These are phyloP conservation scores for Hanseniaspora clermontiae DNA, from an alignment of 805 yeast species.

Conservation along the genomic window DNA sequence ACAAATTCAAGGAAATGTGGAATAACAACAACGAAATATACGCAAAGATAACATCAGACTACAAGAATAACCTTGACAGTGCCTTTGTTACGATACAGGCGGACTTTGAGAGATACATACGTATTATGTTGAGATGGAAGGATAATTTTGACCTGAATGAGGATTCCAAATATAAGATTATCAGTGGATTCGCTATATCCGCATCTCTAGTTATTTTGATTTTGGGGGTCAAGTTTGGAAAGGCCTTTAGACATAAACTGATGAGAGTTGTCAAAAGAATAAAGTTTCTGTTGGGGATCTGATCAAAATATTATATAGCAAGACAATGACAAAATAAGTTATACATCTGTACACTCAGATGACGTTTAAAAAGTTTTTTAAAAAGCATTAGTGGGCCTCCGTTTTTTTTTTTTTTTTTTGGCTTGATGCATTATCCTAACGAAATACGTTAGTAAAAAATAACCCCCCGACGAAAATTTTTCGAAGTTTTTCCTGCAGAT, in stretches of 20 bases:
- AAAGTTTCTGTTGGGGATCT: not conserved
- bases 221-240: not conserved
- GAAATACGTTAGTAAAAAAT: no score
- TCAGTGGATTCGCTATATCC: not conserved
- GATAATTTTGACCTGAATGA: not conserved
- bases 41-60: not conserved
- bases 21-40: not conserved
- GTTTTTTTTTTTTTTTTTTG: no score
- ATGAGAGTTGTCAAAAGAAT: not conserved
- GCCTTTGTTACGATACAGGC: not conserved
- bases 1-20: slow-evolving; percentile 4
- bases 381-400: no score
- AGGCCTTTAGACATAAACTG: not conserved
- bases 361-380: no score
- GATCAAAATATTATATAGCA: no score
- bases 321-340: no score
- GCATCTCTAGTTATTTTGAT: not conserved
- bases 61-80: not conserved
- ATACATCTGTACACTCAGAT: no score
- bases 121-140: not conserved
- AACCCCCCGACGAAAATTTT: no score
- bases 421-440: no score
- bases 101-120: not conserved
- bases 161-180: not conserved
- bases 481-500: no score